Base-by-base conservation (phyloP, 2,329 filamentous ascomycete genomes). In the Diaporthe sp. region DNA sequence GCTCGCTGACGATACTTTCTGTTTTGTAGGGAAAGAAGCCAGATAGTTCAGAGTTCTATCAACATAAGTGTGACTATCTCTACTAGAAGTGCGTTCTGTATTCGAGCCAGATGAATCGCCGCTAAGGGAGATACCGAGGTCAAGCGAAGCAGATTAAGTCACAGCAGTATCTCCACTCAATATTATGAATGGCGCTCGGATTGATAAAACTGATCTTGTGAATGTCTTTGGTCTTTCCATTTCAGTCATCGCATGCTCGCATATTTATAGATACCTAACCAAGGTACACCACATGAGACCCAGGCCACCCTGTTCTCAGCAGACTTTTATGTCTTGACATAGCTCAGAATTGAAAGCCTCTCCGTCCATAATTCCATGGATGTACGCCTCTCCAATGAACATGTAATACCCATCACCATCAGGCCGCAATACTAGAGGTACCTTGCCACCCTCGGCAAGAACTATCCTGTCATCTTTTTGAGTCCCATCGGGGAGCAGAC, bases 341-440 rank as follows among this genome's bases (percentile, higher is more conserved):
- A 64, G 40, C 40, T 64, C 60, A 25, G 60, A 40, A 8, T 8
- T 30, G 60, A 47, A 64, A 30, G 60, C 60, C 40, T 64, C 60
- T 42, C 60, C 60, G 6, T 47, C 40, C 60, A 64, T 64, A 17
- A 64, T n/a, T 1, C 60, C 40, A 10, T 64, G 38, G 17, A 64
- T 10, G 6, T 47, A 64, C 30, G 60, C 60, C 38, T 64, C 60
- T 22, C 40, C 40, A 2, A 64, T 12, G 12, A 30, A 64, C 40
- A 64, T 64, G 5, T 47, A 64, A 28, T 64, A 64, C 17, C 25
- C 38, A 45, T 64, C 60, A 3, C 60, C 40, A 33, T 64, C 40
- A 17, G 60, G 60, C 13, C 40, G 22, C 19, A 47, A n/a, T 5
- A 64, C 60, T 3, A 45, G 40, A 47, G 60, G 60, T 19, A 64